These are phyloP conservation scores for Lentinus tigrinus DNA, from an alignment of 768 basidiomycete species.

Conservation along the genomic window DNA sequence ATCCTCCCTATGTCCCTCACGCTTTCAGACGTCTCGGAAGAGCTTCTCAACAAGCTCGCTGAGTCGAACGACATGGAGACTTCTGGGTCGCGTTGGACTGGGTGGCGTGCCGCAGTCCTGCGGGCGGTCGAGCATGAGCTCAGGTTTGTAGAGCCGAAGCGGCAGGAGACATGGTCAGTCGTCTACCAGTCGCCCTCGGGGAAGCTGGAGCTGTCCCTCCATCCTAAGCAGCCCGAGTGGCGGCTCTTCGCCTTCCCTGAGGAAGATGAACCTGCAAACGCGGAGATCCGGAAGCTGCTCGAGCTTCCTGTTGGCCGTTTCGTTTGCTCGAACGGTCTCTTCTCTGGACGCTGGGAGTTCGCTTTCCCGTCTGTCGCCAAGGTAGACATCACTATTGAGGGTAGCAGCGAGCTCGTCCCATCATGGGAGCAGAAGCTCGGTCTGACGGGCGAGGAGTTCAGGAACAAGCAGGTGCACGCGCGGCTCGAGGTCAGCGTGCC, in stretches of 20 bases:
- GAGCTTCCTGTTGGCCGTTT: slow-evolving; percentile 74
- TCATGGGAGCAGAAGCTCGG: slow-evolving; percentile 87
- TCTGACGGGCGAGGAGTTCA: slow-evolving; percentile 60
- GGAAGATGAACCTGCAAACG: slow-evolving; percentile 68
- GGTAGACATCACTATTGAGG: slow-evolving; percentile 61
- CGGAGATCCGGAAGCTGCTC: slow-evolving; percentile 73
- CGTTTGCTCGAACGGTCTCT: slow-evolving; percentile 52
- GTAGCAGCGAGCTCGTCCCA: slow-evolving; percentile 62
- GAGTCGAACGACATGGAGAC: slow-evolving; percentile 40
- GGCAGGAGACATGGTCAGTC: slow-evolving; percentile 86
- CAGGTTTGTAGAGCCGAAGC: slow-evolving; percentile 81
- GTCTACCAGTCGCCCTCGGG: slow-evolving; percentile 73
- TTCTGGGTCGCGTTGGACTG: slow-evolving; percentile 56
- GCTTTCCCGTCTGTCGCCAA: slow-evolving; percentile 62
- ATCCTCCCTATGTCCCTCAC: slow-evolving; percentile 84
- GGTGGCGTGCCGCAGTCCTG: slow-evolving; percentile 69
- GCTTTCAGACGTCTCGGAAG: slow-evolving; percentile 48
- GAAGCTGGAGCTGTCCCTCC: slow-evolving; percentile 71
- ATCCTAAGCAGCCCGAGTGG: slow-evolving; percentile 83
- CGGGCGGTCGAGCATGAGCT: slow-evolving; percentile 62
- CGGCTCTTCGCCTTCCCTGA: slow-evolving; percentile 74
- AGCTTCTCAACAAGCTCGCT: slow-evolving; percentile 53
- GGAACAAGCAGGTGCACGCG: slow-evolving; percentile 66
- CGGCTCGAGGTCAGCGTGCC: slow-evolving; percentile 63
- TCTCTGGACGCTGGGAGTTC: slow-evolving; percentile 77